Evolutionary conservation across 108 stramenopile genomes (phyloP).

Genomic region (Nannochloropsis gaditana): DNA sequence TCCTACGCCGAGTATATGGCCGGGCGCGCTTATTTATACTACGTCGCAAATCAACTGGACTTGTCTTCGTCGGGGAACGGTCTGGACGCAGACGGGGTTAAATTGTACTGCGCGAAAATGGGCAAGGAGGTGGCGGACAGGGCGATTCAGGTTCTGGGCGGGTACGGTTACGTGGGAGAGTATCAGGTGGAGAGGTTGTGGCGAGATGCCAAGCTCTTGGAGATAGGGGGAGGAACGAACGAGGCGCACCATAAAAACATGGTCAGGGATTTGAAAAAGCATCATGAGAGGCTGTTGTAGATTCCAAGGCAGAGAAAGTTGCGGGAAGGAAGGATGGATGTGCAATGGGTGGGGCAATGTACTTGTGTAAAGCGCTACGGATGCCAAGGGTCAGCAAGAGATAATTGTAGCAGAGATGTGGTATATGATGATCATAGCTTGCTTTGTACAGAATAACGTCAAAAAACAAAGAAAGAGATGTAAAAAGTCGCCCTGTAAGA

Average conservation of each 20-base stretch:
- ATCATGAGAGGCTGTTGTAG: neutral
- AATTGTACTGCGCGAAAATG: constrained; percentile 90
- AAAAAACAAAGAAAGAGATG: too few species aligned
- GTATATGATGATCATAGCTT: too few species aligned
- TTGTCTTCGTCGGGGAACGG: constrained; percentile 56
- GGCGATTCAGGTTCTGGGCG: constrained; percentile 95
- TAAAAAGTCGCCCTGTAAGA: too few species aligned
- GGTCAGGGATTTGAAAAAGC: constrained; percentile 47
- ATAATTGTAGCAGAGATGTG: neutral
- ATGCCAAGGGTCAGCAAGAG: neutral
- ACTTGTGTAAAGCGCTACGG: neutral
- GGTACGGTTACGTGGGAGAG: constrained; percentile 96
- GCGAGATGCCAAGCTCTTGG: constrained; percentile 94
- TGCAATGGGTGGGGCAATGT: neutral
- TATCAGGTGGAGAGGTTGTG: constrained; percentile 93
- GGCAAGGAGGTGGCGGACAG: constrained; percentile 91
- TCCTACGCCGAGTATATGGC: constrained; percentile 88
- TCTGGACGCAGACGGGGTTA: constrained; percentile 94
- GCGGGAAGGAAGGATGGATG: neutral
- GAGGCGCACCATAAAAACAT: constrained; percentile 99
- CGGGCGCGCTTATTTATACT: constrained; percentile 83
- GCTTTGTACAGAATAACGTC: too few species aligned
- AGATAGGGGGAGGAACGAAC: constrained; percentile 98
- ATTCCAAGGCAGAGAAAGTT: neutral
- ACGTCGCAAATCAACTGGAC: constrained; percentile 70